Evolutionary conservation across 495 filamentous ascomycete genomes (phyloP), one percentile per base, ranked within the genome.

Genomic region (Penicillium argentinense): DNA sequence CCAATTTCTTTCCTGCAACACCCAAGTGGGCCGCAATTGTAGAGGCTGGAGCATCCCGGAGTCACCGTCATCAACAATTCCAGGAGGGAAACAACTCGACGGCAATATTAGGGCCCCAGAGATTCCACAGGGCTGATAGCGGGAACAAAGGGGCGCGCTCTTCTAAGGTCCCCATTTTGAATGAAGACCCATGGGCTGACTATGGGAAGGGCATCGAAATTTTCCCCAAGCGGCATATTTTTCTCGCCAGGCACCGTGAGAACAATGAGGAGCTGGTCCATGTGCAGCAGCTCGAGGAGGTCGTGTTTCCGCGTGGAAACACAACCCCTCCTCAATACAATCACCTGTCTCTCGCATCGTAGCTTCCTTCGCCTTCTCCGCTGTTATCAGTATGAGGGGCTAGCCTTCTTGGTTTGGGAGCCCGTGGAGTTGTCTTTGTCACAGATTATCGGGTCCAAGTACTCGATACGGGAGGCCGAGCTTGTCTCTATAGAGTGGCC

Each of bases 101-200:
- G n/a, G n/a, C n/a, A n/a, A n/a, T n/a, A n/a, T n/a, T n/a, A n/a
- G n/a, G n/a, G n/a, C n/a, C n/a, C n/a, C n/a, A n/a, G n/a, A n/a
- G n/a, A n/a, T n/a, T n/a, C n/a, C n/a, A n/a, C n/a, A n/a, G n/a
- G n/a, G n/a, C n/a, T n/a, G n/a, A n/a, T n/a, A n/a, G n/a, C n/a
- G n/a, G n/a, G n/a, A n/a, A n/a, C n/a, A n/a, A n/a, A n/a, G n/a
- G n/a, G n/a, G n/a, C n/a, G n/a, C n/a, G n/a, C n/a, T n/a, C n/a
- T n/a, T n/a, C n/a, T n/a, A n/a, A n/a, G n/a, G n/a, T n/a, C n/a
- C n/a, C n/a, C n/a, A n/a, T n/a, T n/a, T n/a, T n/a, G n/a, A n/a
- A n/a, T n/a, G n/a, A n/a, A n/a, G 66, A 65, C 77, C 9, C 36
- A 19, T 39, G 36, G 36, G 16, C 9, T 23, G 5, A 4, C 12